Evolutionary conservation across 495 filamentous ascomycete species (phyloP).

Genomic region (Aspergillus bridgeri): DNA sequence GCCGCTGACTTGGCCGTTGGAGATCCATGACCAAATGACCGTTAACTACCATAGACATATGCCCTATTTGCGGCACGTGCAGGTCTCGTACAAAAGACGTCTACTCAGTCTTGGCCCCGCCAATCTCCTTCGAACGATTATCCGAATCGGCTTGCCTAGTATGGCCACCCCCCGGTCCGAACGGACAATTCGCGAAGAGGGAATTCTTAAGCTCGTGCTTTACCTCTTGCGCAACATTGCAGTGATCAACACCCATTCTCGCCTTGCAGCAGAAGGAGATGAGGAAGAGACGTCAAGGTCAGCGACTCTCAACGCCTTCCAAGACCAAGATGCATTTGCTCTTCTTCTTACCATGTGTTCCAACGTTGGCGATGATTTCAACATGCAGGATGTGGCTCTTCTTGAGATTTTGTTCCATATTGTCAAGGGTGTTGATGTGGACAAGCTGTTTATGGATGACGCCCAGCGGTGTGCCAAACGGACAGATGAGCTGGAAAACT

Average conservation of each 20-base stretch:
- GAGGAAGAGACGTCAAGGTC: slow-evolving; percentile 88
- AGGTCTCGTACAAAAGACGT: slow-evolving; percentile 82
- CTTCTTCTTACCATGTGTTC: slow-evolving; percentile 81
- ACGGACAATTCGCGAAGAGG: slow-evolving; percentile 76
- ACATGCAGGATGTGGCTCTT: slow-evolving; percentile 76
- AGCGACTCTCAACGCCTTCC: slow-evolving; percentile 80
- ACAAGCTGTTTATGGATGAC: slow-evolving; percentile 83
- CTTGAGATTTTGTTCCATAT: slow-evolving; percentile 90
- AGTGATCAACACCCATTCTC: slow-evolving; percentile 68
- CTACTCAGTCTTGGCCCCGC: slow-evolving; percentile 78
- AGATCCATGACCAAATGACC: slow-evolving; percentile 79
- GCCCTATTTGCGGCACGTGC: slow-evolving; percentile 81
- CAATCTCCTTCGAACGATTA: slow-evolving; percentile 70
- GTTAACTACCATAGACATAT: slow-evolving; percentile 88
- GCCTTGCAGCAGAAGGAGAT: slow-evolving; percentile 61
- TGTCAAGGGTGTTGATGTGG: slow-evolving; percentile 82
- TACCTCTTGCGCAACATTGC: slow-evolving; percentile 86
- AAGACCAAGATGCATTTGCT: slow-evolving; percentile 84
- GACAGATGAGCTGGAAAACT: slow-evolving; percentile 65
- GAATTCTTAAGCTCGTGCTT: slow-evolving; percentile 86
- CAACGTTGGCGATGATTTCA: slow-evolving; percentile 89
- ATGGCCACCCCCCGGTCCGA: slow-evolving; percentile 78
- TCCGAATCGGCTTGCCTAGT: slow-evolving; percentile 79
- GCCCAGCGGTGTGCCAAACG: slow-evolving; percentile 60
- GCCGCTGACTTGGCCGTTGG: slow-evolving; percentile 91